Percentiles rank a stretch among this genome's conserved stretches.
Evolutionary conservation across 1,284 basidiomycete species (phyloP).

Genomic region (Ustanciosporium gigantosporum): DNA sequence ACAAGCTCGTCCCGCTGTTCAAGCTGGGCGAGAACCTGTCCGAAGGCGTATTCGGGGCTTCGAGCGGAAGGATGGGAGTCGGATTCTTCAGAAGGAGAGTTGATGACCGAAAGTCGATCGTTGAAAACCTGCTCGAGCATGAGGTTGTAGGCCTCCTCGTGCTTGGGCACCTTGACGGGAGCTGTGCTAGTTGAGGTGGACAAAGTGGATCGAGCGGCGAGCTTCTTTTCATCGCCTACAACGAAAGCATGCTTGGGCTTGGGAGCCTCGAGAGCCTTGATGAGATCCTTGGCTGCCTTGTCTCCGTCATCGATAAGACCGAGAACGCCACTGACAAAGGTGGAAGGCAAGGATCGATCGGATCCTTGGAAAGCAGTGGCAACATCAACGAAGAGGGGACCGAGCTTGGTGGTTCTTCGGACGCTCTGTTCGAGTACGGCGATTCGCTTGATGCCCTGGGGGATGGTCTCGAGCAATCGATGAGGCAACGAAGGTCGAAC

Average conservation of each 20-base stretch:
- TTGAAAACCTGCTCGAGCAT: constrained; percentile 82
- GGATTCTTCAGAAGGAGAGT: constrained; percentile 62
- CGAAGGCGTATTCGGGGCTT: constrained; percentile 89
- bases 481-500: constrained; percentile 75
- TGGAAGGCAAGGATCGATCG: constrained; percentile 56
- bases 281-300: constrained; percentile 41
- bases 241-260: constrained; percentile 50
- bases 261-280: constrained; percentile 32
- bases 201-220: constrained; percentile 56
- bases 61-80: constrained; percentile 67
- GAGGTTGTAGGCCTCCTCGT: constrained; percentile 88
- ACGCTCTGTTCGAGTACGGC: constrained; percentile 82
- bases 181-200: constrained; percentile 20
- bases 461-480: constrained; percentile 70
- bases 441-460: constrained; percentile 71
- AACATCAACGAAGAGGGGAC: constrained; percentile 82
- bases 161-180: constrained; percentile 69
- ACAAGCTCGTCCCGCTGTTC: constrained; percentile 52
- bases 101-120: constrained; percentile 81
- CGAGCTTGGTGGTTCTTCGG: constrained; percentile 80
- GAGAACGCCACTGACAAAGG: constrained; percentile 47
- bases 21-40: constrained; percentile 80
- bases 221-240: constrained; percentile 61
- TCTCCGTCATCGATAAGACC: constrained; percentile 41
- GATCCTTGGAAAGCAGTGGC: constrained; percentile 73